phyloP scores from a whole-genome alignment of 140 eudicot species.

The Flaveria floridana region DNA sequence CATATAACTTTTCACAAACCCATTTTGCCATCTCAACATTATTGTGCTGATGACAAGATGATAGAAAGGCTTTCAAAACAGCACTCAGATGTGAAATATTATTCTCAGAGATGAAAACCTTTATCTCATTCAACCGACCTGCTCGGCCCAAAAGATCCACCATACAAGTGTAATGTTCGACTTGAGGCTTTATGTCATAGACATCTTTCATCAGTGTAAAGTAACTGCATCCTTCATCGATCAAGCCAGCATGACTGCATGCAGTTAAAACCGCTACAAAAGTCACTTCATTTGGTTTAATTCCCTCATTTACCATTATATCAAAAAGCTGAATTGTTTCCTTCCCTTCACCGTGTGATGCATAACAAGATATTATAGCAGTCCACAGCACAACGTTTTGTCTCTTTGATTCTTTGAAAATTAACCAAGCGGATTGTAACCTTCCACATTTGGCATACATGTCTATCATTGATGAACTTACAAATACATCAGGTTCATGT shows the following conservation, averaged over 20 bases:
- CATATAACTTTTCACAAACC: conserved; percentile 55
- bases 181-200: conserved; percentile 46
- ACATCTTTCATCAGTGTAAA: conserved; percentile 61
- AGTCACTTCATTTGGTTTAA: conserved; percentile 60
- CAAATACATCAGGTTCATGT: conserved; percentile 43
- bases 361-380: conserved; percentile 56
- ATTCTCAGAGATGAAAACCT: conserved; percentile 54
- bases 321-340: conserved; percentile 58
- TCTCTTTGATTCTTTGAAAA: conserved; percentile 41
- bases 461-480: conserved; percentile 67
- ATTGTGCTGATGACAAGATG: conserved; percentile 65
- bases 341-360: conserved; percentile 58
- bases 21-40: conserved; percentile 57
- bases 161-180: conserved; percentile 76
- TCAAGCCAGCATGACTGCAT: conserved; percentile 70
- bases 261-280: conserved; percentile 64
- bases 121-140: conserved; percentile 57
- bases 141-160: conserved; percentile 84
- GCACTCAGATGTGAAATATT: conserved; percentile 43
- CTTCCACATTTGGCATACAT: conserved; percentile 85
- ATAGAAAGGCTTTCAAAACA: conserved; percentile 71
- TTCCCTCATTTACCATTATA: conserved; percentile 54
- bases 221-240: conserved; percentile 64
- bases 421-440: conserved; percentile 38
- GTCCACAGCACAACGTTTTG: conserved; percentile 73